Conservation (phyloP, 495 filamentous ascomycete species). For the Clavariopsis aquatica region DNA sequence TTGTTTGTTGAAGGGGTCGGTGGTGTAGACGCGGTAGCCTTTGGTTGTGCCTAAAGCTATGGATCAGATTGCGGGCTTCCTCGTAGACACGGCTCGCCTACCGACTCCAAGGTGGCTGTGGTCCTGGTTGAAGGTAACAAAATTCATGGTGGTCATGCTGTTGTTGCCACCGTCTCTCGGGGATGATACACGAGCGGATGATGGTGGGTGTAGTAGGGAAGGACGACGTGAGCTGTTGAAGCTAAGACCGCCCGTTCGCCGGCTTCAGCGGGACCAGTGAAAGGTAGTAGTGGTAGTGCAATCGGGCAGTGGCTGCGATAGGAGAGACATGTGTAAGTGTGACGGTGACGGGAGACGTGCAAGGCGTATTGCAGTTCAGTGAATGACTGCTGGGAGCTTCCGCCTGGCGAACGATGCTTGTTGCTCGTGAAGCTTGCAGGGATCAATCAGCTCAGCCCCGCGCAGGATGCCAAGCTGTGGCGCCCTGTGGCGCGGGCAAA, state of each 20-base stretch:
- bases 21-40: conserved; percentile 94
- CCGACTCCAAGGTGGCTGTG: conserved; percentile 94
- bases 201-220: background rate
- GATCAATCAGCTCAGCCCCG: background rate
- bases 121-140: conserved; percentile 98
- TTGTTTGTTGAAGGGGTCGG: conserved; percentile 90
- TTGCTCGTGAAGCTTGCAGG: background rate
- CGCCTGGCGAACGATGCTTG: conserved; percentile 1
- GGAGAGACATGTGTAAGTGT: conserved; percentile 13
- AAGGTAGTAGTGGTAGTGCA: background rate
- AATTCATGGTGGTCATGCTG: conserved; percentile 68
- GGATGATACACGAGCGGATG: background rate
- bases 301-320: background rate
- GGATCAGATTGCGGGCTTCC: background rate
- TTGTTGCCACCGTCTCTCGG: background rate
- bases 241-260: conserved; percentile 12
- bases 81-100: conserved; percentile 45
- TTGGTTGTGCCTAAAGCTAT: conserved; percentile 68
- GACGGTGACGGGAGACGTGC: background rate
- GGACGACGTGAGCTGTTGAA: conserved; percentile 4
- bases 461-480: conserved; percentile 1
- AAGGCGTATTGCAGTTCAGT: background rate
- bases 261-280: background rate
- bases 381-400: conserved; percentile 2
- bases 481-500: background rate